phyloP scores from a whole-genome alignment of 106 monocot genomes.

The Dendrobium nobile region DNA sequence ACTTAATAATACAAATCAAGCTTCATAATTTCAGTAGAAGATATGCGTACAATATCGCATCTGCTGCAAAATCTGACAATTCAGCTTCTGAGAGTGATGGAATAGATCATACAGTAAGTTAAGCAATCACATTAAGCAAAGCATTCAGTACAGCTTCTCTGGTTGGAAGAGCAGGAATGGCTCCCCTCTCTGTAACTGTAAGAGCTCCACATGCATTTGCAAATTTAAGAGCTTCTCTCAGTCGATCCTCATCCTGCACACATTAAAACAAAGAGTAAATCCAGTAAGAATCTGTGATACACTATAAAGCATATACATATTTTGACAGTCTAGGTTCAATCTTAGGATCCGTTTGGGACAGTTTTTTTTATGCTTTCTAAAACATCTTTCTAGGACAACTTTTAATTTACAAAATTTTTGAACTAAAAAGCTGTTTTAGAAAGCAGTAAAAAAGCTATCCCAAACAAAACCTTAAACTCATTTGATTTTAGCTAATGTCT shows the following conservation, averaged over 20 bases:
- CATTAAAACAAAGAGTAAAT: not conserved
- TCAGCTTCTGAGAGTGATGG: not conserved
- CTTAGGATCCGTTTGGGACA: too few species aligned
- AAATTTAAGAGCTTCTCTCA: conserved; percentile 38
- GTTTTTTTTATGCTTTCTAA: too few species aligned
- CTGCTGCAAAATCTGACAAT: not conserved
- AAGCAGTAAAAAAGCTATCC: too few species aligned
- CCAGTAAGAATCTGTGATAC: too few species aligned
- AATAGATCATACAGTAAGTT: not conserved
- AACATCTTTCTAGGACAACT: too few species aligned
- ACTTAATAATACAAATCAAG: not conserved
- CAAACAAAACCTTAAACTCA: too few species aligned
- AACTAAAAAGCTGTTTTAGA: too few species aligned
- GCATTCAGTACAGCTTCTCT: conserved; percentile 40
- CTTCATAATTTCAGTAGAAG: not conserved
- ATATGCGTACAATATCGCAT: not conserved
- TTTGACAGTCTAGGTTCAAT: too few species aligned
- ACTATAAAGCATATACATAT: too few species aligned
- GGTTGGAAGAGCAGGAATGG: conserved; percentile 60
- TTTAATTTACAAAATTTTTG: too few species aligned
- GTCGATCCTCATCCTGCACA: conserved; percentile 32
- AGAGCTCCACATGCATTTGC: conserved; percentile 61
- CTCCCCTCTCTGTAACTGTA: conserved; percentile 57
- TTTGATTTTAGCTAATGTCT: too few species aligned
- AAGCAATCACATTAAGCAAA: conserved; percentile 31